These are phyloP conservation scores for Akanthomyces dipterigenus DNA, from an alignment of 2,329 filamentous ascomycete species.

Conservation along the genomic window DNA sequence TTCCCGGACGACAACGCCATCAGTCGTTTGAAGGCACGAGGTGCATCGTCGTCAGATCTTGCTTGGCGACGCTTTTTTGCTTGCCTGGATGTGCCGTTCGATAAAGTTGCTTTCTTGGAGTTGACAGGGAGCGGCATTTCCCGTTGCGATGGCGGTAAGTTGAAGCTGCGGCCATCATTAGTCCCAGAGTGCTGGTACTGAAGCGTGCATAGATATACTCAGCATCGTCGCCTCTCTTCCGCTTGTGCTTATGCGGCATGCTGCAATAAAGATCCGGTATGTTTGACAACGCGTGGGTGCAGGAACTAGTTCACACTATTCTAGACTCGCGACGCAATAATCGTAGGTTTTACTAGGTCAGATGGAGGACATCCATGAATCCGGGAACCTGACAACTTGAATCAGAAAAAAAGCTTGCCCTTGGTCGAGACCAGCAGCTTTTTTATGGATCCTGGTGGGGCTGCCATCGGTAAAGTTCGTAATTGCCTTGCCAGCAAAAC, in stretches of 20 bases:
- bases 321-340: background rate
- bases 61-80: slow-evolving; percentile 39
- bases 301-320: background rate
- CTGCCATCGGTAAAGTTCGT: background rate
- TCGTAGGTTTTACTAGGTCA: background rate
- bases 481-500: background rate
- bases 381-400: background rate
- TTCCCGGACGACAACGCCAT: slow-evolving; percentile 68
- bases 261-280: background rate
- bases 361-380: background rate
- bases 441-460: background rate
- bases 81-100: slow-evolving; percentile 34
- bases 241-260: slow-evolving; percentile 87
- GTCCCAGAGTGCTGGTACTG: background rate
- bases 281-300: background rate
- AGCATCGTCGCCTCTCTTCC: slow-evolving; percentile 49
- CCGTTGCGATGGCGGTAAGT: slow-evolving; percentile 42
- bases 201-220: slow-evolving; percentile 34
- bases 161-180: slow-evolving; percentile 31
- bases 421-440: background rate
- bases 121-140: slow-evolving; percentile 45
- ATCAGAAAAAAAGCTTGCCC: background rate
- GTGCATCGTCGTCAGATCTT: slow-evolving; percentile 66
- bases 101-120: slow-evolving; percentile 23
- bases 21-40: slow-evolving; percentile 77